Base-by-base conservation (phyloP, 1,284 basidiomycete species). In the Pulchroboletus neoregius region DNA sequence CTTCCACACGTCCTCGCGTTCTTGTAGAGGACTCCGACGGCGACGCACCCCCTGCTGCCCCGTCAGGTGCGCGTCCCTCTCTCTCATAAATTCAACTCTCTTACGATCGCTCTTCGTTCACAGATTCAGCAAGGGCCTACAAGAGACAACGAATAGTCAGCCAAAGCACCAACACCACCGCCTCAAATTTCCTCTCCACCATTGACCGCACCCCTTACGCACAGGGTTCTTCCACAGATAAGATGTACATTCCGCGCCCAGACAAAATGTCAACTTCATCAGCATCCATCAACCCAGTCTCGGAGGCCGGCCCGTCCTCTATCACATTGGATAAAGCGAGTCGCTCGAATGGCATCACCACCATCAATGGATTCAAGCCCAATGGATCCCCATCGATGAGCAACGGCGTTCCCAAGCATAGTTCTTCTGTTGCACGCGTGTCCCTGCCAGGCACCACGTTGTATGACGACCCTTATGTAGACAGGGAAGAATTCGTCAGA, bases 401-500 rank as follows among this genome's bases (percentile, higher is more conserved):
- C 36, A 79, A 77, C 53, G 74, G 74, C 16, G 55, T 72, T 36
- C 58, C 71, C 53, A 81, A 76, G 60, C 72, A 74, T 56, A 68
- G 65, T 47, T 64, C 66, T 22, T 60, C 69, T 20, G 63, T 86
- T 51, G 63, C 80, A 24, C 76, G 71, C 57, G 82, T 89, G 36
- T 72, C 73, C 40, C 73, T 88, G 30, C 83, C 83, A 16, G 86
- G 87, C 23, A 79, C 80, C 37, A 75, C 76, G 35, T 71, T 91
- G 31, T 90, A 87, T 58, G 80, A 87, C 43, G 85, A 86, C 65
- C 84, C 85, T 52, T 72, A 74, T 52, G 75, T 96, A 46, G 84
- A 94, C 68, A 78, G 92, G 55, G 87, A 94, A 66, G 94, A 99
- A 70, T 88, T 94, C 57, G 84, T 98, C 42, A 78, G 95, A 57